Base-by-base conservation (phyloP, 1,139 yeast genomes). In the Scheffersomyces segobiensis region DNA sequence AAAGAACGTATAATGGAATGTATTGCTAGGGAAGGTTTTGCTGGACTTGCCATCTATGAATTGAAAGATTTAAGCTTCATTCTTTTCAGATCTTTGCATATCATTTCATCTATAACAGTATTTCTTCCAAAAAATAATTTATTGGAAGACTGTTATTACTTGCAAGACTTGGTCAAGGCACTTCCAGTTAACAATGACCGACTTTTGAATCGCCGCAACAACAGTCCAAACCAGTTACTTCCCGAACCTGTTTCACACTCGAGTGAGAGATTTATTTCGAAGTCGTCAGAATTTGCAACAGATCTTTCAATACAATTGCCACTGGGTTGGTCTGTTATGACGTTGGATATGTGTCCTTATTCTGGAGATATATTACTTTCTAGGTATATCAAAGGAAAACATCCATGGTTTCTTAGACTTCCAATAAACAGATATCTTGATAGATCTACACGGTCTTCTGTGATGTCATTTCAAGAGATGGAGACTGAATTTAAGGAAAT, bases 341-440 rank as follows among this genome's bases (percentile, higher is more conserved):
- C 89, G 0, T 71, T 93, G 26, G 93, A 88, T 65, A 70, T 86
- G n/a, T 86, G 92, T 61, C 71, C 83, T 0, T 68, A 78, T 8
- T 80, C 87, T 6, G 89, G 87, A 0, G 88, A 85, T 66, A 74
- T 92, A 52, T 64, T 88, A 0, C 60, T 91, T 3, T 74, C 89
- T 3, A 82, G 83, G 60, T 71, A 78, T 50, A 79, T 74, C 14
- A 64, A 67, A 18, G 68, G 73, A 2, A 62, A 65, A 0, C 63
- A 63, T 10, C 88, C 89, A 6, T 71, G 82, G n/a, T 76, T 82
- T 57, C 57, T 89, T 7, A 80, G 87, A 53, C 69, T 92, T 46
- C 93, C 97, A 0, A 67, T 90, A 53, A 79, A 79, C 48, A 77
- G 93, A 54, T 83, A 78, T 56, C 68, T 74, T 50, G 71, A 81